These are phyloP conservation scores for Hsuehochloa calcarea DNA, from an alignment of 176 grass and related monocot genomes.

Conservation along the genomic window DNA sequence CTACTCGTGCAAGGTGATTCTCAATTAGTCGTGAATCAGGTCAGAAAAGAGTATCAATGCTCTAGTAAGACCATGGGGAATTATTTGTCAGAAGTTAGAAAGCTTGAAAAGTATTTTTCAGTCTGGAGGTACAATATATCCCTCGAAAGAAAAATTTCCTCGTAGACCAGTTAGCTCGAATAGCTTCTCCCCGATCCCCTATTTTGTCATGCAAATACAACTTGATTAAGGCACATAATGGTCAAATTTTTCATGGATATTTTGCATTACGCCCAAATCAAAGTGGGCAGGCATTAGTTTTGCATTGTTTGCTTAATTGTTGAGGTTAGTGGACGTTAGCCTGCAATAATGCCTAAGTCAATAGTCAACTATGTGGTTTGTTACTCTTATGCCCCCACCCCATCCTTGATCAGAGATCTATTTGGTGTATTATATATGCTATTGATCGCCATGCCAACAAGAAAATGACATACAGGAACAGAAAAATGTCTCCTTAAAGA, in stretches of 20 bases:
- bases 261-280: neutral
- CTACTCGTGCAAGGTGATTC: too few relatives aligned
- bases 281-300: neutral
- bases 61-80: too few relatives aligned
- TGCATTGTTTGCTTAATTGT: neutral
- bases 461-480: neutral
- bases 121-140: too few relatives aligned
- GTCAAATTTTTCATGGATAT: neutral
- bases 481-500: neutral
- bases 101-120: too few relatives aligned
- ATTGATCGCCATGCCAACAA: neutral
- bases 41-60: too few relatives aligned
- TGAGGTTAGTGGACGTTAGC: neutral
- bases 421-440: too few relatives aligned
- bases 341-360: neutral
- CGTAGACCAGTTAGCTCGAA: too few relatives aligned
- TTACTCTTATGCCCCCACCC: neutral
- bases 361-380: neutral
- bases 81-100: too few relatives aligned
- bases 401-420: neutral
- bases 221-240: neutral
- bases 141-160: too few relatives aligned
- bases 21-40: too few relatives aligned
- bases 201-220: neutral
- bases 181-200: too few relatives aligned